A percentile compares a stretch with the other conserved stretches of the same genome.
Conservation (phyloP, 768 basidiomycete genomes). For the Pleurotus eryngii region DNA sequence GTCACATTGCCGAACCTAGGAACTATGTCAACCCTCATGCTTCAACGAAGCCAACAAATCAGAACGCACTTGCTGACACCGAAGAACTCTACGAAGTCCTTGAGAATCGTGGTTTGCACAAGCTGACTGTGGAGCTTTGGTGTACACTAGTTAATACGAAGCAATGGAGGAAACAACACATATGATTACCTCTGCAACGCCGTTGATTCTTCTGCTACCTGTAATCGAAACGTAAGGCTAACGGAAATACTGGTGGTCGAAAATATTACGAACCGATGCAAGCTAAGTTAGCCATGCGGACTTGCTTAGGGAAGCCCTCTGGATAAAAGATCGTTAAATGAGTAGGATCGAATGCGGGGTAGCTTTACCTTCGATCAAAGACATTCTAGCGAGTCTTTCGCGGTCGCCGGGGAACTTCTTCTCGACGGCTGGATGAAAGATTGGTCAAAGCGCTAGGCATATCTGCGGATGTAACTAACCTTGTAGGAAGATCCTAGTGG, state of each 20-base stretch:
- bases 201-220: constrained; percentile 87
- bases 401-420: constrained; percentile 86
- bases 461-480: constrained; percentile 32
- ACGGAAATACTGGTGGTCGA: constrained; percentile 5
- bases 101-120: constrained; percentile 77
- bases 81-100: constrained; percentile 92
- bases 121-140: constrained; percentile 78
- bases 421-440: constrained; percentile 62
- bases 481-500: constrained; percentile 61
- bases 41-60: neutral
- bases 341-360: neutral
- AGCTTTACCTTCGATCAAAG: constrained; percentile 76
- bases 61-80: constrained; percentile 73
- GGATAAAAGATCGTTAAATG: neutral
- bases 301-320: constrained; percentile 85
- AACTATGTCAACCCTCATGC: neutral
- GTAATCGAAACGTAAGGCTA: neutral
- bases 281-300: constrained; percentile 91
- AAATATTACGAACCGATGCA: constrained; percentile 57
- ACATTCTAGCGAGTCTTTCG: constrained; percentile 81
- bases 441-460: neutral
- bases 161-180: too few species aligned
- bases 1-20: constrained; percentile 82
- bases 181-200: constrained; percentile 78
- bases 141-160: too few species aligned